A percentile compares a stretch with the other conserved stretches of the same genome.
phyloP scores from a whole-genome alignment of 495 filamentous ascomycete genomes.

The Penicillium bialowiezense region DNA sequence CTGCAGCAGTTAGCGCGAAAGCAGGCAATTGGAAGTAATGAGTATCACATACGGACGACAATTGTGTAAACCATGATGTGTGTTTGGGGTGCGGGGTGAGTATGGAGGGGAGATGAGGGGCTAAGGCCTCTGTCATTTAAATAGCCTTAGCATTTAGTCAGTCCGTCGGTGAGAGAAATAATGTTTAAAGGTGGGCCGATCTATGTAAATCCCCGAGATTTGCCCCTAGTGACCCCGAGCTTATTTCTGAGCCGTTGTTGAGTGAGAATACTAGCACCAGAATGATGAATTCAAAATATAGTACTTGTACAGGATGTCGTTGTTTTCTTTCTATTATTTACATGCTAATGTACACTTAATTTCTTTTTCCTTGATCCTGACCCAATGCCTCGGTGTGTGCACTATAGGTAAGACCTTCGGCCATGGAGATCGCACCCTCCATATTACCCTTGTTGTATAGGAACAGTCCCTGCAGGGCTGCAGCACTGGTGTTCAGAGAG shows the following conservation, averaged over 20 bases:
- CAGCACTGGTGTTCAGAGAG: slow-evolving; percentile 66
- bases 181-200: background rate
- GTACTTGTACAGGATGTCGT: slow-evolving; percentile 22
- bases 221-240: slow-evolving; percentile 1
- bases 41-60: slow-evolving; percentile 45
- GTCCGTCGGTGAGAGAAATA: slow-evolving; percentile 4
- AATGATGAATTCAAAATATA: no score
- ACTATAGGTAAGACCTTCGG: slow-evolving; percentile 54
- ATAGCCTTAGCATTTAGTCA: background rate
- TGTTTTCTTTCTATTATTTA: slow-evolving; percentile 26
- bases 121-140: background rate
- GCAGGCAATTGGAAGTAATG: background rate
- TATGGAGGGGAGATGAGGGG: slow-evolving; percentile 1
- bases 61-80: slow-evolving; percentile 53
- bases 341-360: slow-evolving; percentile 29
- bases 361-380: slow-evolving; percentile 8
- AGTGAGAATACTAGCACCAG: no score
- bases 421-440: slow-evolving; percentile 80
- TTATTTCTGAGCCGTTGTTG: no score
- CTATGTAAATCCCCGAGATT: slow-evolving; percentile 5
- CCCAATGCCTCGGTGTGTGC: slow-evolving; percentile 32
- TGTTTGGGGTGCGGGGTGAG: background rate
- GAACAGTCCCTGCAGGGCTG: slow-evolving; percentile 89
- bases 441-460: slow-evolving; percentile 90
- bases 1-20: slow-evolving; percentile 7